Percentiles rank a stretch among this genome's conserved stretches.
Evolutionary conservation across 805 yeast species (phyloP).

Genomic region (Metschnikowia henanensis): DNA sequence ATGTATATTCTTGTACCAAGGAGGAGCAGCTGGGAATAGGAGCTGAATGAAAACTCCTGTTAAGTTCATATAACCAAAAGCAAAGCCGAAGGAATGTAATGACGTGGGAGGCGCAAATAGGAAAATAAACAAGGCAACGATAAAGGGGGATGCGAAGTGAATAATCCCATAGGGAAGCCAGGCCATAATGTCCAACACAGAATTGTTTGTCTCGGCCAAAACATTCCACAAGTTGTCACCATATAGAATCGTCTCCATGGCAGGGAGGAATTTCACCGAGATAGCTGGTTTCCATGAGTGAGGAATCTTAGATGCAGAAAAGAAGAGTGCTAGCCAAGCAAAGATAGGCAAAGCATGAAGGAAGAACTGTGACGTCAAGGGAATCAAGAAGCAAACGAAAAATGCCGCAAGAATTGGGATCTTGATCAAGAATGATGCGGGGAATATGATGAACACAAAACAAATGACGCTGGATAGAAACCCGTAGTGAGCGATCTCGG

Average conservation of each 20-base stretch:
- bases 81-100: slow-evolving; percentile 80
- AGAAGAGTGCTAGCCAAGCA: slow-evolving; percentile 83
- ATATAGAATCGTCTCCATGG: slow-evolving; percentile 86
- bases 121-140: slow-evolving; percentile 75
- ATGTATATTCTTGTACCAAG: slow-evolving; percentile 88
- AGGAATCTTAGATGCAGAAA: slow-evolving; percentile 74
- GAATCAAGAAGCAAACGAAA: slow-evolving; percentile 54
- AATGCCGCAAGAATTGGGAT: slow-evolving; percentile 43
- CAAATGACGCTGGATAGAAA: slow-evolving; percentile 51
- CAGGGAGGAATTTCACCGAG: slow-evolving; percentile 83
- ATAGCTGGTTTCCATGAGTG: slow-evolving; percentile 81
- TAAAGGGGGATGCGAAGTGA: slow-evolving; percentile 89
- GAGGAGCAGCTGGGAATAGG: slow-evolving; percentile 92
- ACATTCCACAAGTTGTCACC: slow-evolving; percentile 89
- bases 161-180: slow-evolving; percentile 94
- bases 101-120: slow-evolving; percentile 91
- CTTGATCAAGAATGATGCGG: slow-evolving; percentile 48
- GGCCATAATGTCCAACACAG: slow-evolving; percentile 77
- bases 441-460: slow-evolving; percentile 59
- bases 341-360: slow-evolving; percentile 79
- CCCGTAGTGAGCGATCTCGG: slow-evolving; percentile 55
- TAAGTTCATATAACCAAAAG: slow-evolving; percentile 93
- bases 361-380: slow-evolving; percentile 82
- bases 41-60: slow-evolving; percentile 83
- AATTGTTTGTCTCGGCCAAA: slow-evolving; percentile 67